Conservation (phyloP, 1,284 basidiomycete species). For the Moesziomyces parantarcticus region DNA sequence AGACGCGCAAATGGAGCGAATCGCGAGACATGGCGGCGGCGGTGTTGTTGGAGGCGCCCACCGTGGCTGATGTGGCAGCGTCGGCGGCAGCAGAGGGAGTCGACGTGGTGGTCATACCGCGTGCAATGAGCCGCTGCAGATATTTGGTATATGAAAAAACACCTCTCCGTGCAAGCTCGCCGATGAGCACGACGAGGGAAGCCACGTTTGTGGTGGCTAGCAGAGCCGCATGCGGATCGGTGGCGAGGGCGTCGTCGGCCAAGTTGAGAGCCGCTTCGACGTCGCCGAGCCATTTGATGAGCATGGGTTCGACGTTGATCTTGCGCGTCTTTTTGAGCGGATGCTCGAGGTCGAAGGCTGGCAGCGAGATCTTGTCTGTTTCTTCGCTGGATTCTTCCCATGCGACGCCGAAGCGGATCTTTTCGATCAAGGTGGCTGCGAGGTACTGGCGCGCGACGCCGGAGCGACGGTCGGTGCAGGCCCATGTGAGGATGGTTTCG, state of each 20-base stretch:
- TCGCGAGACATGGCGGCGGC: slow-evolving; percentile 13
- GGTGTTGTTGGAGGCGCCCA: neutral
- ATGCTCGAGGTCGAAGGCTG: slow-evolving; percentile 34
- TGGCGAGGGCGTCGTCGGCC: neutral
- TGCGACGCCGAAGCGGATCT: slow-evolving; percentile 71
- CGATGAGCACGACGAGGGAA: slow-evolving; percentile 79
- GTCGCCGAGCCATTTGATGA: slow-evolving; percentile 83
- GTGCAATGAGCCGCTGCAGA: slow-evolving; percentile 83
- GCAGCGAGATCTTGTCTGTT: slow-evolving; percentile 34
- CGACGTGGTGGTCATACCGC: slow-evolving; percentile 70
- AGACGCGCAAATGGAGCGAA: slow-evolving; percentile 51
- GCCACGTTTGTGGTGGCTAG: slow-evolving; percentile 57
- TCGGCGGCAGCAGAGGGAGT: slow-evolving; percentile 2
- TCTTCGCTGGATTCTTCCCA: slow-evolving; percentile 43
- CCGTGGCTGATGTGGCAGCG: neutral
- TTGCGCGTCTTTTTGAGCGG: slow-evolving; percentile 36
- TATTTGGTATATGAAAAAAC: slow-evolving; percentile 87
- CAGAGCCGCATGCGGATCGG: neutral
- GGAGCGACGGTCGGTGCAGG: slow-evolving; percentile 78
- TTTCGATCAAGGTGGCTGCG: slow-evolving; percentile 78
- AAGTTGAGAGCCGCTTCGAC: slow-evolving; percentile 42
- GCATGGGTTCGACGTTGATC: slow-evolving; percentile 67
- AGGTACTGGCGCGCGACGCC: slow-evolving; percentile 79
- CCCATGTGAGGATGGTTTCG: slow-evolving; percentile 85
- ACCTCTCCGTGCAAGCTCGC: slow-evolving; percentile 79